phyloP scores from a whole-genome alignment of 768 basidiomycete genomes.

The Daedaleopsis sinensis region DNA sequence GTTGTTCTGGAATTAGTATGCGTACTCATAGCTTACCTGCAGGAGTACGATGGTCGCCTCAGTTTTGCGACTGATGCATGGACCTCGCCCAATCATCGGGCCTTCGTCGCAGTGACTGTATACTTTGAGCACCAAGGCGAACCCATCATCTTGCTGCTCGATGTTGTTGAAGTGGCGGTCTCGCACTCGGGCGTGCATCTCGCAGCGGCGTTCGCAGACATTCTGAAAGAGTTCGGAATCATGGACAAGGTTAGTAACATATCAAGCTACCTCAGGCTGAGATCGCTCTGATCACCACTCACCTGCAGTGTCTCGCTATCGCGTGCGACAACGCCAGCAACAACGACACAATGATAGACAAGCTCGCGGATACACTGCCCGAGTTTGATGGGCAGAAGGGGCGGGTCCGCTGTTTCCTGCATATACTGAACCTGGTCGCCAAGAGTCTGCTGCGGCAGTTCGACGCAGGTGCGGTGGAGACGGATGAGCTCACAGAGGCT shows the following conservation, averaged over 20 bases:
- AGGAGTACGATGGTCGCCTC: conserved; percentile 31
- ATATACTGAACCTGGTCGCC: conserved; percentile 17
- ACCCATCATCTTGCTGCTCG: conserved; percentile 34
- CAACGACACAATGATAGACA: conserved; percentile 12
- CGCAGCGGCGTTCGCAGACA: conserved; percentile 34
- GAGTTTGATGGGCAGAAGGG: neutral
- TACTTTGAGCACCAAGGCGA: conserved; percentile 37
- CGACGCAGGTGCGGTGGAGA: neutral
- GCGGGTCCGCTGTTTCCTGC: conserved; percentile 18
- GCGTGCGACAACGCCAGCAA: neutral
- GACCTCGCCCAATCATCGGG: conserved; percentile 41
- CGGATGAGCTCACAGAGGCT: too few species aligned
- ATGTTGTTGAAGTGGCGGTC: conserved; percentile 40
- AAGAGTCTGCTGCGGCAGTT: conserved; percentile 15
- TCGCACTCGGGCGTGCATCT: conserved; percentile 41
- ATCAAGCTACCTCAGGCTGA: too few species aligned
- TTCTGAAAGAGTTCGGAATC: conserved; percentile 41
- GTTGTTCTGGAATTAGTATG: too few species aligned
- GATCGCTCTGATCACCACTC: too few species aligned
- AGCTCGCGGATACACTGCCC: conserved; percentile 3
- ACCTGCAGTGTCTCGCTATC: neutral
- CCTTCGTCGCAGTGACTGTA: conserved; percentile 34
- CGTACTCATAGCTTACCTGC: neutral
- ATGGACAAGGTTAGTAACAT: conserved; percentile 34
- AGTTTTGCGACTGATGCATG: conserved; percentile 41